Evolutionary conservation across 1,139 yeast species (phyloP).

Genomic region (Wickerhamomyces sp.): DNA sequence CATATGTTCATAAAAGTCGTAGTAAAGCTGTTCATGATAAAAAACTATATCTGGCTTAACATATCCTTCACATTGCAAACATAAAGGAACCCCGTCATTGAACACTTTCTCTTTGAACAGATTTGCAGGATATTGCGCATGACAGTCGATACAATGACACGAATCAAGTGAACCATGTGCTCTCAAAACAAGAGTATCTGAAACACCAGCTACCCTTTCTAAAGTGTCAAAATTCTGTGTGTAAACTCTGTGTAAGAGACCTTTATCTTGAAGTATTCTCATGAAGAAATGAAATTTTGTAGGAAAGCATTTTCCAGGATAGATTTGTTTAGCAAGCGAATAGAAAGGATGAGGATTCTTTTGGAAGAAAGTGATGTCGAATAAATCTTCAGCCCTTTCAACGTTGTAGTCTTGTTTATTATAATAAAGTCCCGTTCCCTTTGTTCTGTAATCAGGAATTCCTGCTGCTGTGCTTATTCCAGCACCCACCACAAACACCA

Average conservation of each 20-base stretch:
- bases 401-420: slow-evolving; percentile 69
- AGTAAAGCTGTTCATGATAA: slow-evolving; percentile 85
- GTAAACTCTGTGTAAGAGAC: slow-evolving; percentile 61
- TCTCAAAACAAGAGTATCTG: slow-evolving; percentile 62
- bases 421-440: slow-evolving; percentile 84
- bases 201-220: slow-evolving; percentile 79
- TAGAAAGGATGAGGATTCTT: slow-evolving; percentile 80
- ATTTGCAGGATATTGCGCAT: slow-evolving; percentile 46
- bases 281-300: slow-evolving; percentile 76
- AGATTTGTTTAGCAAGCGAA: slow-evolving; percentile 75
- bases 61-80: slow-evolving; percentile 53
- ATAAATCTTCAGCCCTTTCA: slow-evolving; percentile 94
- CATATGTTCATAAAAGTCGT: slow-evolving; percentile 63
- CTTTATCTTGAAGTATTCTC: slow-evolving; percentile 59
- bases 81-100: slow-evolving; percentile 46
- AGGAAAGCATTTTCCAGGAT: slow-evolving; percentile 84
- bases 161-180: slow-evolving; percentile 94
- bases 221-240: slow-evolving; percentile 93
- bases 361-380: slow-evolving; percentile 77
- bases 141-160: slow-evolving; percentile 80
- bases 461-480: slow-evolving; percentile 93
- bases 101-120: slow-evolving; percentile 43
- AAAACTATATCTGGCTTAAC: slow-evolving; percentile 93
- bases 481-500: no score
- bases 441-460: slow-evolving; percentile 91